These are phyloP conservation scores for Closterium sp. DNA, from an alignment of 139 green algal genomes.

Conservation along the genomic window DNA sequence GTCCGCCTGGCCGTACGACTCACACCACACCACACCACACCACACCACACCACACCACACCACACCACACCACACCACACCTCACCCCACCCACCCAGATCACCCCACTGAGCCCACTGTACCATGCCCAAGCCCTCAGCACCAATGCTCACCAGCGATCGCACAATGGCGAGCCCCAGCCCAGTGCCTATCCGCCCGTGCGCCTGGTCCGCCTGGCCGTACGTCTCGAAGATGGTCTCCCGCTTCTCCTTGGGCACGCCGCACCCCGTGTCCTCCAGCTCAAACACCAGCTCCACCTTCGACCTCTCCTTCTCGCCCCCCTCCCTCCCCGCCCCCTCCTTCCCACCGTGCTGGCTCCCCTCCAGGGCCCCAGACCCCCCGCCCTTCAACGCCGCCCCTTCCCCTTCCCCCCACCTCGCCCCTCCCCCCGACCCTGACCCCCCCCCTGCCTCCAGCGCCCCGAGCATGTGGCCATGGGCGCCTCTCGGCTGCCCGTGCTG, in stretches of 20 bases:
- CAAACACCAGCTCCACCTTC: constrained; percentile 19
- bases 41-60: too few relatives aligned
- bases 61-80: too few relatives aligned
- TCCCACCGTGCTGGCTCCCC: background rate
- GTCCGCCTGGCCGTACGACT: too few relatives aligned
- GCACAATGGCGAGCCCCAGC: constrained; percentile 61
- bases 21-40: too few relatives aligned
- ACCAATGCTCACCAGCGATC: constrained; percentile 5
- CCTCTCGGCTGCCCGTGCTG: background rate
- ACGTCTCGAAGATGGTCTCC: constrained; percentile 18
- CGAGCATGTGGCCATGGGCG: too few relatives aligned
- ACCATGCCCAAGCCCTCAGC: too few relatives aligned
- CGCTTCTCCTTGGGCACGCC: constrained; percentile 23
- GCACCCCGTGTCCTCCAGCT: constrained; percentile 21
- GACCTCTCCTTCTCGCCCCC: background rate
- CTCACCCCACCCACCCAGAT: too few relatives aligned
- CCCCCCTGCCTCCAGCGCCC: background rate
- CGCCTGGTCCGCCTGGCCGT: constrained; percentile 39
- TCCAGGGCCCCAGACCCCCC: background rate
- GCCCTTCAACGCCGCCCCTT: background rate
- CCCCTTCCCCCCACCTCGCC: background rate
- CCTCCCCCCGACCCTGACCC: background rate
- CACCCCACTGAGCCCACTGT: too few relatives aligned
- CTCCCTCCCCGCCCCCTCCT: background rate
- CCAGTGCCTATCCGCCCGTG: constrained; percentile 60